Conservation (phyloP, 2,329 filamentous ascomycete genomes). For the Aureobasidium sp. region DNA sequence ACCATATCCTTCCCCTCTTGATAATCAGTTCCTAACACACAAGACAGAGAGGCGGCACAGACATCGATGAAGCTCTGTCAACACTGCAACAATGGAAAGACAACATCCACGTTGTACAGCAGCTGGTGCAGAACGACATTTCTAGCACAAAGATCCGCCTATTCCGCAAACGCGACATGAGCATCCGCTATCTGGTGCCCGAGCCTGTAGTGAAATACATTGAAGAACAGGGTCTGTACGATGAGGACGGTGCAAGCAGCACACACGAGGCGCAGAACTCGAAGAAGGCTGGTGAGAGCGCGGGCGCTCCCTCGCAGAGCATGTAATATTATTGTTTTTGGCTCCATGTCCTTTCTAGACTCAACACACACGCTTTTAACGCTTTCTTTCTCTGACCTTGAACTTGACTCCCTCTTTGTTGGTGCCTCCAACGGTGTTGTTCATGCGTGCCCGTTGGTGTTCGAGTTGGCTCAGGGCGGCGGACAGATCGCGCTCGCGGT, state of each 20-base stretch:
- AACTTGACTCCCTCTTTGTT: conserved; percentile 58
- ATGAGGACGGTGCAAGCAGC: conserved; percentile 25
- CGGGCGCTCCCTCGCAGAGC: conserved; percentile 15
- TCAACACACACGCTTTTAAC: conserved; percentile 23
- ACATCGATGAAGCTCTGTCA: conserved; percentile 80
- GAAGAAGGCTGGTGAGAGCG: conserved; percentile 25
- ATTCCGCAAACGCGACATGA: conserved; percentile 71
- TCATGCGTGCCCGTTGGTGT: conserved; percentile 53
- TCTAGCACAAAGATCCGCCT: conserved; percentile 75
- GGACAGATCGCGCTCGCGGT: conserved; percentile 46
- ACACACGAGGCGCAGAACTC: conserved; percentile 18
- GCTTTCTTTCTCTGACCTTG: conserved; percentile 55
- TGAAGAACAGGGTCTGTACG: conserved; percentile 28
- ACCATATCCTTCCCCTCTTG: neutral
- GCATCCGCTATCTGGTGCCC: conserved; percentile 68
- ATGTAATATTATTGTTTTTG: neutral
- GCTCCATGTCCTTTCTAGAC: neutral
- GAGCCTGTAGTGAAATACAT: conserved; percentile 57
- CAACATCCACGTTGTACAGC: conserved; percentile 80
- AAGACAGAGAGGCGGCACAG: conserved; percentile 82
- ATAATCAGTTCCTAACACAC: conserved; percentile 46
- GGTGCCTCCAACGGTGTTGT: conserved; percentile 48
- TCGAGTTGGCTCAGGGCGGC: conserved; percentile 49
- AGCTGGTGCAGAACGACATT: conserved; percentile 80
- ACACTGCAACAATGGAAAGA: conserved; percentile 73